These are phyloP conservation scores for Phialophora expanda DNA, from an alignment of 2,329 filamentous ascomycete genomes.

Conservation along the genomic window DNA sequence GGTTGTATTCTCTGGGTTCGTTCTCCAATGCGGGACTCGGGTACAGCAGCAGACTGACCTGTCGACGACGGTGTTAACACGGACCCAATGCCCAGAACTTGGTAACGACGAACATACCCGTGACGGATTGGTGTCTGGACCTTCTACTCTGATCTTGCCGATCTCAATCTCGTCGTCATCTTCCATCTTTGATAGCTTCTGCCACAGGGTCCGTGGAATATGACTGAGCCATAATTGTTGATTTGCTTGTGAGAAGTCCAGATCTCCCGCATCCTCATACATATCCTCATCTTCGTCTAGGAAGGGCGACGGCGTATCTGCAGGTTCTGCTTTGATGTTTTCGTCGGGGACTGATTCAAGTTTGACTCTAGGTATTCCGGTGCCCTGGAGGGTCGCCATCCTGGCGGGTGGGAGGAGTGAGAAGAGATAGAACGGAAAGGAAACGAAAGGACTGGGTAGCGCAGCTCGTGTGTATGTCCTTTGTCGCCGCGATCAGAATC, in stretches of 20 bases:
- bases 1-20: constrained; percentile 86
- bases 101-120: constrained; percentile 45
- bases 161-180: constrained; percentile 83
- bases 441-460: neutral
- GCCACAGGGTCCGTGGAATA: constrained; percentile 79
- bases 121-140: constrained; percentile 60
- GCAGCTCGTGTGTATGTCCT: neutral
- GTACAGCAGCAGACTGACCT: constrained; percentile 73
- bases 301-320: constrained; percentile 36
- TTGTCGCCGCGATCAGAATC: neutral
- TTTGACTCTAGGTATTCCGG: constrained; percentile 34
- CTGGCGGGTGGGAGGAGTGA: constrained; percentile 2
- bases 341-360: constrained; percentile 33
- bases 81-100: neutral
- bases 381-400: constrained; percentile 36
- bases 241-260: constrained; percentile 60
- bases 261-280: constrained; percentile 70
- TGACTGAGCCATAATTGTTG: constrained; percentile 72
- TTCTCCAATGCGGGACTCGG: constrained; percentile 70
- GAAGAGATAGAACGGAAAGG: neutral
- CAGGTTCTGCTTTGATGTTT: constrained; percentile 36
- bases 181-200: constrained; percentile 75
- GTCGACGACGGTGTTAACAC: constrained; percentile 41
- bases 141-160: constrained; percentile 70
- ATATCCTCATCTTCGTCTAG: constrained; percentile 67